Evolutionary conservation across 768 basidiomycete genomes (phyloP), one percentile per base, ranked within the genome.

Genomic region (Lentinula raphanica): DNA sequence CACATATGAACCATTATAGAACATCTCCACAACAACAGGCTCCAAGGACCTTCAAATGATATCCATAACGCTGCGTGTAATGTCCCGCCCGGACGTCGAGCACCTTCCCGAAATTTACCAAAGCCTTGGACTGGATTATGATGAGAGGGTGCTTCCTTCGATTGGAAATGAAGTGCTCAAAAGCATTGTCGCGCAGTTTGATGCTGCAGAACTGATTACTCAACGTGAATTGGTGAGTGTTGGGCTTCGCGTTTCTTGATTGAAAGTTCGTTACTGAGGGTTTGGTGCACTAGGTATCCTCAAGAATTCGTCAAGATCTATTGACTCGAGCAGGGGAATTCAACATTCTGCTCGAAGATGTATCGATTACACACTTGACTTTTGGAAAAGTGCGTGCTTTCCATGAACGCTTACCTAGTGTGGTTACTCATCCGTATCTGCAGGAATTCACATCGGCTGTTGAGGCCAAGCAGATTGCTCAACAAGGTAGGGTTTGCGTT

Each of bases 21-120:
- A 97, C 68, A 98, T 98, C 58, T 94, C 92, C n/a, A 98, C 97
- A 2, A 97, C 92, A 1, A 98, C 97, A 23, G 97, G 97, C 32
- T 98, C 95, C 9, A 98, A 98, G 70, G 94, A 99, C 71, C 76
- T 99, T 74, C 96, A 98, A 74, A 98, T 98, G 94, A 92, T 99
- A 57, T 91, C 95, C 32, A 87, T 99, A 55, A 98, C 96, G 0
- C 82, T 98, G 51, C 90, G 97, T 58, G 96, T 99, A 35, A 84
- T 99, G 64, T 97, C 94, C 23, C 80, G 95, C 51, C 97, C 97
- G 17, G 94, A 98, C 74, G 83, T 88, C 35, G 75, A 82, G 29
- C 92, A 96, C 70, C 79, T 99, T 27, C 69, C 96, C 19, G 92
- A 85, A 75, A 96, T 99, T 69, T 99, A 99, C 77, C 93, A 97